Evolutionary conservation across 2,329 filamentous ascomycete species (phyloP).

Genomic region (Fusarium temperatum): DNA sequence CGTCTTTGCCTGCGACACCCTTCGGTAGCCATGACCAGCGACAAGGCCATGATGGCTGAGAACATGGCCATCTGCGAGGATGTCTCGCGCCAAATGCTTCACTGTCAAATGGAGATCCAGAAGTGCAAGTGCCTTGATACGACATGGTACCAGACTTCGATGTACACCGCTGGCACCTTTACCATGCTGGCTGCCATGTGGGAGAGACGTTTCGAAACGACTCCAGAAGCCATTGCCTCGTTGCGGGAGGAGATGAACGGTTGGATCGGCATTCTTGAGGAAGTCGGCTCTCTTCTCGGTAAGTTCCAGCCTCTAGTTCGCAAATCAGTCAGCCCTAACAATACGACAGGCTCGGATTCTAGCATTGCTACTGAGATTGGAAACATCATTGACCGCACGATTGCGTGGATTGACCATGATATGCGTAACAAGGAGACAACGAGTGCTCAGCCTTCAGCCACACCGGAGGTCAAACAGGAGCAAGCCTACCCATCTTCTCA

Average conservation of each 20-base stretch:
- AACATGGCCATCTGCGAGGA: slow-evolving; percentile 73
- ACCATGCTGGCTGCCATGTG: slow-evolving; percentile 75
- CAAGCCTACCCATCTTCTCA: slow-evolving; percentile 36
- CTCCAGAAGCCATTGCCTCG: slow-evolving; percentile 64
- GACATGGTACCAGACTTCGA: slow-evolving; percentile 78
- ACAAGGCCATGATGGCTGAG: slow-evolving; percentile 65
- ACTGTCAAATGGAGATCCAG: slow-evolving; percentile 66
- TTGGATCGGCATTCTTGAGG: slow-evolving; percentile 74
- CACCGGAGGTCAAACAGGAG: slow-evolving; percentile 51
- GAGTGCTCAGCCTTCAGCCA: slow-evolving; percentile 17
- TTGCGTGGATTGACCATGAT: slow-evolving; percentile 62
- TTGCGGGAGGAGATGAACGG: slow-evolving; percentile 73
- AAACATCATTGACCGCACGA: slow-evolving; percentile 60
- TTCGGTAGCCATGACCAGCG: slow-evolving; percentile 64
- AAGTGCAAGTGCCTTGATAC: slow-evolving; percentile 76
- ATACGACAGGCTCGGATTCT: slow-evolving; percentile 53
- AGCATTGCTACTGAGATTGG: slow-evolving; percentile 56
- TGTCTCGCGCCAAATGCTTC: slow-evolving; percentile 70
- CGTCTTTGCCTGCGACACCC: slow-evolving; percentile 69
- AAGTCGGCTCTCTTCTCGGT: slow-evolving; percentile 74
- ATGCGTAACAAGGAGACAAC: slow-evolving; percentile 50
- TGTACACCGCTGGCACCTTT: slow-evolving; percentile 78
- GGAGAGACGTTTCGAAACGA: slow-evolving; percentile 70
- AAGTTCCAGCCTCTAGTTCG: slow-evolving; percentile 43
- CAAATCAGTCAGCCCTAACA: slow-evolving; percentile 23